phyloP scores from a whole-genome alignment of 2,329 filamentous ascomycete species.

The Fusarium anguioides region DNA sequence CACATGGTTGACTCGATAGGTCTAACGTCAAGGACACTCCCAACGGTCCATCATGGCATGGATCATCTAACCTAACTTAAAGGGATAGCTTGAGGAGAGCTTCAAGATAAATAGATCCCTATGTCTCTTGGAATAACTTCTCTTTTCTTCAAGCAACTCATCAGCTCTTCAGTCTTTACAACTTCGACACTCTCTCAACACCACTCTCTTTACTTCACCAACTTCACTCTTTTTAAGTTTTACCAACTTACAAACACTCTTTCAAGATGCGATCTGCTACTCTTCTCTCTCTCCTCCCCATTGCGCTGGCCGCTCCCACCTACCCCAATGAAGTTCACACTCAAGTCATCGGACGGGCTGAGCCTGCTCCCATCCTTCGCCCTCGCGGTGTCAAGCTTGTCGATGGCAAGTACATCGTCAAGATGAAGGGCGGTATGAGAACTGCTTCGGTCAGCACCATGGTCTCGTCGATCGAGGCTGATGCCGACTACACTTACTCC shows the following conservation, averaged over 20 bases:
- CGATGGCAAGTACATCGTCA: conserved; percentile 54
- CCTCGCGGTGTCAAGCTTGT: conserved; percentile 48
- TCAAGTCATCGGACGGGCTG: conserved; percentile 39
- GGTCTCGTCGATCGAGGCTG: conserved; percentile 45
- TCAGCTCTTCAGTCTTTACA: conserved; percentile 18
- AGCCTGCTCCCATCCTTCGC: conserved; percentile 50
- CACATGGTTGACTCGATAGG: conserved; percentile 33
- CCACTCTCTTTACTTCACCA: conserved; percentile 18
- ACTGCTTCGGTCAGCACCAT: conserved; percentile 40
- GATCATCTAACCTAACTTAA: too few species aligned
- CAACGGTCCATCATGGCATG: conserved; percentile 2
- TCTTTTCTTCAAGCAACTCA: conserved; percentile 33
- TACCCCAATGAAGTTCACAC: too few species aligned
- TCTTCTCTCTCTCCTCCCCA: conserved; percentile 50
- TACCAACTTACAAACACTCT: conserved; percentile 3
- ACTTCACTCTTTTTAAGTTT: conserved; percentile 6
- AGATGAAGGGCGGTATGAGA: conserved; percentile 45
- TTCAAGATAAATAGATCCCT: conserved; percentile 34
- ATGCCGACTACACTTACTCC: conserved; percentile 48
- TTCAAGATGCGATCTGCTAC: conserved; percentile 49
- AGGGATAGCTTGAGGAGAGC: conserved; percentile 2
- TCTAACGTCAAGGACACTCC: conserved; percentile 15
- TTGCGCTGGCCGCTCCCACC: conserved; percentile 48
- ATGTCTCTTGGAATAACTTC: neutral
- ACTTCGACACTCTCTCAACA: conserved; percentile 20